Percentiles rank a stretch among this genome's conserved stretches.
These are phyloP conservation scores for Cladosporium colombiae DNA, from an alignment of 2,329 filamentous ascomycete genomes.

Conservation along the genomic window DNA sequence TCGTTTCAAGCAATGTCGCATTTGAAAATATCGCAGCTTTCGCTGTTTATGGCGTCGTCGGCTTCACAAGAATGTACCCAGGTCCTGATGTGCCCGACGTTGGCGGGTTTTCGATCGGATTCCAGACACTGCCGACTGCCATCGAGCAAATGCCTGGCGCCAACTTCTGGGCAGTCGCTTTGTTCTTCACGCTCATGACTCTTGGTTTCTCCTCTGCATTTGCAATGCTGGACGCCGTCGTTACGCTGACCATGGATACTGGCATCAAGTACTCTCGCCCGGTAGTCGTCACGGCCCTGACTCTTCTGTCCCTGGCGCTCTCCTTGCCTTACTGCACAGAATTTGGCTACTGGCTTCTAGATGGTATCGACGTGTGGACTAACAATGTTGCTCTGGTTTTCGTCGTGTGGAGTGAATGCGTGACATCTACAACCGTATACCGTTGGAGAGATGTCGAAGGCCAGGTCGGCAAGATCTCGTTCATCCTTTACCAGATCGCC, in stretches of 20 bases:
- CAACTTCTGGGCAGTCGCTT: slow-evolving; percentile 59
- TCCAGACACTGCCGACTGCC: slow-evolving; percentile 59
- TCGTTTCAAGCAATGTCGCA: slow-evolving; percentile 57
- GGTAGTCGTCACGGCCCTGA: slow-evolving; percentile 52
- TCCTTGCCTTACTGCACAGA: slow-evolving; percentile 60
- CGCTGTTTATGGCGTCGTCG: slow-evolving; percentile 59
- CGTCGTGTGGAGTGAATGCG: slow-evolving; percentile 56
- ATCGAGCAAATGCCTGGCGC: slow-evolving; percentile 59
- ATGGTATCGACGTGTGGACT: slow-evolving; percentile 58
- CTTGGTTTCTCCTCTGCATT: slow-evolving; percentile 61
- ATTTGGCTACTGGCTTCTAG: slow-evolving; percentile 58
- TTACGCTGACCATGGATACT: slow-evolving; percentile 56
- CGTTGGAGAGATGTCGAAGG: slow-evolving; percentile 52
- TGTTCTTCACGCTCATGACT: slow-evolving; percentile 61
- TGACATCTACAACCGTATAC: slow-evolving; percentile 56
- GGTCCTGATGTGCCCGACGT: slow-evolving; percentile 45
- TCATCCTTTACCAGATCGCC: slow-evolving; percentile 51
- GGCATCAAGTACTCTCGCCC: slow-evolving; percentile 51
- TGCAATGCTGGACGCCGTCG: slow-evolving; percentile 59
- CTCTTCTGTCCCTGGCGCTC: slow-evolving; percentile 54
- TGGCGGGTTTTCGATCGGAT: slow-evolving; percentile 59
- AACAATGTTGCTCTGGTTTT: slow-evolving; percentile 58
- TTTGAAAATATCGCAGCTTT: slow-evolving; percentile 58
- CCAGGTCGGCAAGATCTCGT: slow-evolving; percentile 48
- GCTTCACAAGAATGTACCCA: slow-evolving; percentile 46